A percentile compares a stretch with the other conserved stretches of the same genome.
Conservation (phyloP, 202 grass and related monocot species). For the Musa balbisiana region DNA sequence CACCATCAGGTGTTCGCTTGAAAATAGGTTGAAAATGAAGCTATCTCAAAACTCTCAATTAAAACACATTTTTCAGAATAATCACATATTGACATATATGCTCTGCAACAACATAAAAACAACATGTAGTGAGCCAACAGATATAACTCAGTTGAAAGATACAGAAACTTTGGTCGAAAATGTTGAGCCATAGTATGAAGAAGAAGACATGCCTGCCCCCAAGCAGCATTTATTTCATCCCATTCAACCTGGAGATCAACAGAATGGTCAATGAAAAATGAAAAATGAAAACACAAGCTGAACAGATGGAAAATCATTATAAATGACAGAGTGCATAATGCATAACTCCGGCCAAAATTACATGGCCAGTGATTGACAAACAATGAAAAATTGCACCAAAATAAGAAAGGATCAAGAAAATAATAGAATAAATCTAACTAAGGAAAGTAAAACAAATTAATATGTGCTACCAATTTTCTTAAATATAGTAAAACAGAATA, state of each 20-base stretch:
- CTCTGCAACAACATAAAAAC: neutral
- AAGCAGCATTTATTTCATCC: conserved; percentile 99
- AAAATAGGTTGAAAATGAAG: neutral
- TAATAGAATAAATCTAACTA: neutral
- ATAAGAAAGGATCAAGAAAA: neutral
- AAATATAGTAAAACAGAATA: neutral
- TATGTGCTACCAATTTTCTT: neutral
- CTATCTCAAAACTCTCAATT: neutral
- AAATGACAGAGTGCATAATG: neutral
- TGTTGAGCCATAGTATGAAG: conserved; percentile 93
- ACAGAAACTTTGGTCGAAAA: conserved; percentile 84
- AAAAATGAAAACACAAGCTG: neutral
- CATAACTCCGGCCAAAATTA: neutral
- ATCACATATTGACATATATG: neutral
- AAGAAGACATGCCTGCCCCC: conserved; percentile 95
- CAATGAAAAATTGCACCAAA: neutral
- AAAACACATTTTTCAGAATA: neutral
- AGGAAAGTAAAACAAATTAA: neutral
- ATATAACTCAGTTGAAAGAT: conserved; percentile 26
- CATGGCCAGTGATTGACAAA: neutral
- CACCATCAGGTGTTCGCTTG: neutral
- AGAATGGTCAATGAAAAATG: neutral
- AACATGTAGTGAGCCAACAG: neutral
- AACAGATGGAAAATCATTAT: neutral
- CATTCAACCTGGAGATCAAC: conserved; percentile 66